A percentile compares a stretch with the other conserved stretches of the same genome.
Conservation (phyloP, 345 rosid species). For the Raphanus sativus region DNA sequence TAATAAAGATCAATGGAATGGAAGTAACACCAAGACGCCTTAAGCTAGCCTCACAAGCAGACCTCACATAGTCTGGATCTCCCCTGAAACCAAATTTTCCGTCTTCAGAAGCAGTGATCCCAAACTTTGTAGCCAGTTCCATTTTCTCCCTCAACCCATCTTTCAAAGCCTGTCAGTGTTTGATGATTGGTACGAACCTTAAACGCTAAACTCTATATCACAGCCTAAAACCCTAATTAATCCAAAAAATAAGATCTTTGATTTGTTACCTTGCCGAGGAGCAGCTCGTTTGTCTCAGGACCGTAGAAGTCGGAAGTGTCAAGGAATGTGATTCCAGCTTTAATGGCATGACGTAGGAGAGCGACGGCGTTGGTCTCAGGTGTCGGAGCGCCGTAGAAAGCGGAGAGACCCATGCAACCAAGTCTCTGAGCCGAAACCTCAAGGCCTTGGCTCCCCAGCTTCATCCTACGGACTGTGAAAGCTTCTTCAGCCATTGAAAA, state of each 20-base stretch:
- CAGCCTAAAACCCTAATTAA: neutral
- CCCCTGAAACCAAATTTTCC: constrained; percentile 42
- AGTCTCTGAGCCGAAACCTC: constrained; percentile 47
- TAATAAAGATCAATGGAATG: constrained; percentile 64
- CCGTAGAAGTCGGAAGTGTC: constrained; percentile 52
- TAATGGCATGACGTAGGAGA: constrained; percentile 42
- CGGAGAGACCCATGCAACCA: constrained; percentile 55
- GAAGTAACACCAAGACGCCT: constrained; percentile 51
- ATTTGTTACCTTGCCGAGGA: constrained; percentile 39
- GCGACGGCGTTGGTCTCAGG: constrained; percentile 40
- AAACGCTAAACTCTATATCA: neutral
- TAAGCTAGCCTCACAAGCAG: constrained; percentile 62
- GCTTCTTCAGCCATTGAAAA: constrained; percentile 28
- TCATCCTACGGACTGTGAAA: constrained; percentile 23
- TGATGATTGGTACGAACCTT: neutral
- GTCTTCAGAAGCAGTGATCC: constrained; percentile 7
- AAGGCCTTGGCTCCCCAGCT: constrained; percentile 33
- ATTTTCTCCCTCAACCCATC: constrained; percentile 54
- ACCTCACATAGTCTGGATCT: constrained; percentile 56
- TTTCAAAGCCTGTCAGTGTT: constrained; percentile 46
- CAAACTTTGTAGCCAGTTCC: constrained; percentile 63
- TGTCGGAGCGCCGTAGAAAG: constrained; percentile 42
- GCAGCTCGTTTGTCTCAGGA: constrained; percentile 46
- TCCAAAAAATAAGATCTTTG: neutral
- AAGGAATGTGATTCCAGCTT: constrained; percentile 43